Base-by-base conservation (phyloP, 2,329 filamentous ascomycete species). In the Alternaria infectoria region DNA sequence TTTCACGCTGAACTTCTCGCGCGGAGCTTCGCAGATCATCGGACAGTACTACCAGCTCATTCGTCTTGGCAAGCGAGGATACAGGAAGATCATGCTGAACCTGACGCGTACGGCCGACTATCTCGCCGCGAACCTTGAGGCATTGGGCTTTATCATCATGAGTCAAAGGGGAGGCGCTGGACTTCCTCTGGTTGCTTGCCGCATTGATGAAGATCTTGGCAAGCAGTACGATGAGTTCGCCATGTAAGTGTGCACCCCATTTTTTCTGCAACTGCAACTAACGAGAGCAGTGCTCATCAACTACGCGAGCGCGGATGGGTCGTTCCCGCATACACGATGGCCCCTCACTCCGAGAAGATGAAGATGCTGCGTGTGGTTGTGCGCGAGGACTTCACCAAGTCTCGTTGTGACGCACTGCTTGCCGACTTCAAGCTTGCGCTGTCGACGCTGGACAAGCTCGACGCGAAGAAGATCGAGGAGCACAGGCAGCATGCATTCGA, bases 41-140 rank as follows among this genome's bases (percentile, higher is more conserved):
- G 95, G 93, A 26, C 95, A 98, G 82, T 98, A 97, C 84, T 97
- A 98, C 84, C 94, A 97, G 83, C 87, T 98, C 77, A 97, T 97
- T 79, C 92, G 95, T 28, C 89, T 98, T 5, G 95, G 95, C 65
- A 97, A 96, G 86, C 90, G 90, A 67, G 95, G 95, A 54, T 98
- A 97, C 86, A 89, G 91, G 59, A 86, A 90, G 74, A 97, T 98
- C 84, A 97, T 97, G 95, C 86, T 89, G 63, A 98, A 98, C 83
- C 85, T 98, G 65, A 97, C 93, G 23, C 89, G 91, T 57, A 97
- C 91, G 1, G 90, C 95, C 23, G 93, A 98, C 81, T 97, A 97
- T 80, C 88, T 98, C 12, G 87, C 91, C 50, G 86, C 87, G 3
- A 87, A 89, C 26, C 88, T 98, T 13, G 84, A 91, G 77, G 83